Conservation (phyloP, 176 grass and related monocot genomes). For the Hordeum marinum region DNA sequence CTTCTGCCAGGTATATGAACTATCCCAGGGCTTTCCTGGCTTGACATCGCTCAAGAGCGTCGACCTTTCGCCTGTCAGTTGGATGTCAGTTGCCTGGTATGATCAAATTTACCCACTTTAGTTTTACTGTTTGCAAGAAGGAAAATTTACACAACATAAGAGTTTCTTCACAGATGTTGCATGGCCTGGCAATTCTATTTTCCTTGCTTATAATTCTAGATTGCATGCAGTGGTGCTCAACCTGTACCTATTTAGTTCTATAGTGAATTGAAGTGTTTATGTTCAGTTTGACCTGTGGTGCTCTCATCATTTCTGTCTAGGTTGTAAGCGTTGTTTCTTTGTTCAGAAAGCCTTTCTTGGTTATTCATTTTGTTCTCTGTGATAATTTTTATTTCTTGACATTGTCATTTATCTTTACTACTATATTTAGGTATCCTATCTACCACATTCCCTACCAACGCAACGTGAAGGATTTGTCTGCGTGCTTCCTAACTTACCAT, state of each 20-base stretch:
- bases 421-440: constrained; percentile 84
- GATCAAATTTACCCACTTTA: constrained; percentile 8
- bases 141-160: neutral
- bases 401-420: constrained; percentile 22
- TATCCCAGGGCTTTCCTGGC: constrained; percentile 61
- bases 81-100: constrained; percentile 98
- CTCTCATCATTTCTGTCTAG: neutral
- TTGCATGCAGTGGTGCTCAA: neutral
- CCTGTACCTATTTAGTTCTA: neutral
- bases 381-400: neutral
- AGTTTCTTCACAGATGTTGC: constrained; percentile 4
- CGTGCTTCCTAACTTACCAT: constrained; percentile 94
- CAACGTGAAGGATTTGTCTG: constrained; percentile 60
- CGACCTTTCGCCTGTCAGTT: constrained; percentile 78
- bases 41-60: constrained; percentile 62
- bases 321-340: neutral
- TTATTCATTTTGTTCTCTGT: neutral
- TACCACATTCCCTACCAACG: constrained; percentile 78
- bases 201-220: neutral
- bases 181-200: neutral
- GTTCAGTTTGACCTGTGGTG: neutral
- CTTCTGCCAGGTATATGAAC: constrained; percentile 56
- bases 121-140: neutral
- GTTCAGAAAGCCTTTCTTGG: neutral
- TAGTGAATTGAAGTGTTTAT: constrained; percentile 11